Percentiles rank a stretch among this genome's conserved stretches.
phyloP scores from a whole-genome alignment of 768 basidiomycete species.

The Bullera alba region DNA sequence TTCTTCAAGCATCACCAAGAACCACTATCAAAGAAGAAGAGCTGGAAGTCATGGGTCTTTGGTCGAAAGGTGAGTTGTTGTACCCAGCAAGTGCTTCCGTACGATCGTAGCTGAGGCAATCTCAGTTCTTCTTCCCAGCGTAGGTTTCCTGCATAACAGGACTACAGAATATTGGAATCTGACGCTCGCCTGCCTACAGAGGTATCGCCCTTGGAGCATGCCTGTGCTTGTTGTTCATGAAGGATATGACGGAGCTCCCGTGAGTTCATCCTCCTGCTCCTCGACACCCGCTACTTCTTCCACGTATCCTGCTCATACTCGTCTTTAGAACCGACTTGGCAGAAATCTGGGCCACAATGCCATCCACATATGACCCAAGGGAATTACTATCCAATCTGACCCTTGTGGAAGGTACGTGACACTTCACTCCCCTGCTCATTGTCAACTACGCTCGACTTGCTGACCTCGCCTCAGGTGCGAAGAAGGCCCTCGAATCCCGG shows the following conservation, averaged over 20 bases:
- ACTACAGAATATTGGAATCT: not conserved
- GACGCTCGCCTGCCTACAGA: conserved; percentile 9
- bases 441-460: not conserved
- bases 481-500: conserved; percentile 36
- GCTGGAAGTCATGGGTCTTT: conserved; percentile 36
- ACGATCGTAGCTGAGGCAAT: not conserved
- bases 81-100: conserved; percentile 1
- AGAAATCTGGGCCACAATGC: conserved; percentile 31
- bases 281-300: not conserved
- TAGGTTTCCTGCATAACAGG: conserved; percentile 8
- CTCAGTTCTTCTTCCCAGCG: conserved; percentile 37
- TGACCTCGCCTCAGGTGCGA: conserved; percentile 17
- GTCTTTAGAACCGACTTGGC: conserved; percentile 23
- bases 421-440: not conserved
- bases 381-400: conserved; percentile 39
- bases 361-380: conserved; percentile 28
- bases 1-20: conserved; percentile 23
- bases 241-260: conserved; percentile 25
- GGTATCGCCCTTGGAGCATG: conserved; percentile 32
- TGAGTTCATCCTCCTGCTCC: conserved; percentile 5
- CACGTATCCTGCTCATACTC: not conserved
- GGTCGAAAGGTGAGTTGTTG: conserved; percentile 36
- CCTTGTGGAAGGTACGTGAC: conserved; percentile 25
- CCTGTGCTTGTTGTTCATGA: conserved; percentile 21
- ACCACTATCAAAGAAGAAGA: conserved; percentile 1